A percentile compares a stretch with the other conserved stretches of the same genome.
Conservation (phyloP, 176 grass and related monocot species). For the Aegilops tauschii region DNA sequence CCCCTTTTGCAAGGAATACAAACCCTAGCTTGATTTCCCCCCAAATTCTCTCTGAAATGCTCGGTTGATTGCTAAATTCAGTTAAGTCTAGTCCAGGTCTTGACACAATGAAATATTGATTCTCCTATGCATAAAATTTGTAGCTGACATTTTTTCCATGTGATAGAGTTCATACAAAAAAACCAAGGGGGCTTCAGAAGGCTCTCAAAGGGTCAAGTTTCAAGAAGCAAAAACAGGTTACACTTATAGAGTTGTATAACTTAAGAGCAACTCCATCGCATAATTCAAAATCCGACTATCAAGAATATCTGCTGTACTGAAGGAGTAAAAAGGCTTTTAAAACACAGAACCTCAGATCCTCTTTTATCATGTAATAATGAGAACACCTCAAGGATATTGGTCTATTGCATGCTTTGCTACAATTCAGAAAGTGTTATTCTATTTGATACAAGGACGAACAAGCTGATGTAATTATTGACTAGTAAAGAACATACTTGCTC, state of each 20-base stretch:
- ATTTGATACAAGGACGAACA: slow-evolving; percentile 10
- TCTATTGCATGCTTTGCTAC: background rate
- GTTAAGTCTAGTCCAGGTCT: too few relatives aligned
- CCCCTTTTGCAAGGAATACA: too few relatives aligned
- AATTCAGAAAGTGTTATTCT: background rate
- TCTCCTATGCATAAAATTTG: background rate
- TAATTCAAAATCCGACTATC: slow-evolving; percentile 12
- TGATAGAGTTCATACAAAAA: background rate
- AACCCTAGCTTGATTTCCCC: too few relatives aligned
- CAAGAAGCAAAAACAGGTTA: background rate
- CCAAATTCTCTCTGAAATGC: too few relatives aligned
- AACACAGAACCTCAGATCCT: slow-evolving; percentile 17
- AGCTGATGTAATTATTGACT: background rate
- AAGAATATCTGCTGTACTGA: background rate
- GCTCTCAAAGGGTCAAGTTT: background rate
- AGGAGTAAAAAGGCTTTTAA: background rate
- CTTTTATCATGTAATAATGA: background rate
- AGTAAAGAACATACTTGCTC: slow-evolving; percentile 67
- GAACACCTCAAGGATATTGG: background rate
- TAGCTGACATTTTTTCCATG: background rate
- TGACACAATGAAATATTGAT: background rate
- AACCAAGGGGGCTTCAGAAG: background rate
- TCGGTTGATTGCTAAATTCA: too few relatives aligned
- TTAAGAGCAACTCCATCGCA: background rate
- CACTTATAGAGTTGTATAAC: background rate